Evolutionary conservation across 2,329 filamentous ascomycete species (phyloP), one percentile per base, ranked within the genome.

Genomic region (Thelonectria blattea): DNA sequence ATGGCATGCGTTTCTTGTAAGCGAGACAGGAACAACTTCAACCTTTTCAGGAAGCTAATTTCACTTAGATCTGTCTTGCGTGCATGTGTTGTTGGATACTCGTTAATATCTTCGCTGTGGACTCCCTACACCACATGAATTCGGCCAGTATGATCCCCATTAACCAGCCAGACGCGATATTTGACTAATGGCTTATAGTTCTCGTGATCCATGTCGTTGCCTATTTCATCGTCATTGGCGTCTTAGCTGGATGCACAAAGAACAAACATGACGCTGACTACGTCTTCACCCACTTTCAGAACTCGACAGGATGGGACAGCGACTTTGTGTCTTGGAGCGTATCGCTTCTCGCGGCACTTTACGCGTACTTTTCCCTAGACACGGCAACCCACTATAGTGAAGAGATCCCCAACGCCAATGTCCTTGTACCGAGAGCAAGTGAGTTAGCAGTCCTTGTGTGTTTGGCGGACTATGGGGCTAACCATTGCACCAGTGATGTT

Each of bases 281-380:
- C 20, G 49, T 51, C 34, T 51, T 51, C 20, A 51, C 49, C 5
- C 49, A 51, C 14, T 51, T 51, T 32, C 49, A 51, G 17, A 51
- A 51, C 15, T 24, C 18, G n/a, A 51, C 49, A 0, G 49, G 49
- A 8, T 51, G 49, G 49, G 49, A 51, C 41, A 51, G 34, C 20
- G 49, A 51, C 20, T 51, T 51, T 27, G 49, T 51, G 27, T 51
- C 49, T 8, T 51, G 49, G 49, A 51, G 49, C 15, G n/a, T 51
- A 7, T 51, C 49, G 4, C 49, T 51, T 12, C 49, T 51, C 14
- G 34, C 49, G 15, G 49, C 49, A 17, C 20, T 51, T 12, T 51
- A 51, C 14, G 49, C 49, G 10, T 51, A 51, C 32, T 51, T 51
- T 17, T 51, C 49, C n/a, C 34, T 51, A 7, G 49, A 51, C 32